A percentile compares a stretch with the other conserved stretches of the same genome.
Evolutionary conservation across 192 early-diverging fungal species (phyloP).

Genomic region (Backusella mclennaniae): DNA sequence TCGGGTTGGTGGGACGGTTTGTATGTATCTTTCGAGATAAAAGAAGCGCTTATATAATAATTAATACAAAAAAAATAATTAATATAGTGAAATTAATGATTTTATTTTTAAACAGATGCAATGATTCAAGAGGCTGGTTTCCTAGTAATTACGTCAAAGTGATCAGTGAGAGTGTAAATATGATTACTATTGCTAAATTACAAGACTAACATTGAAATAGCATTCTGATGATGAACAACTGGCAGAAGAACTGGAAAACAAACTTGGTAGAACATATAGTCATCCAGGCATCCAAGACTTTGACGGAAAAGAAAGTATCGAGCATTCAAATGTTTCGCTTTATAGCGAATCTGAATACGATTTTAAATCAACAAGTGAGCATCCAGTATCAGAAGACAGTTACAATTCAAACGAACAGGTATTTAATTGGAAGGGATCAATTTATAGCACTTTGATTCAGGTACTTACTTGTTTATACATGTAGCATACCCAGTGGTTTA

Average conservation of each 20-base stretch:
- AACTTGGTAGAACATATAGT: background rate
- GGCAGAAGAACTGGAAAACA: background rate
- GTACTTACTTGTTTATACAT: background rate
- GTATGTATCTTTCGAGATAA: slow-evolving; percentile 31
- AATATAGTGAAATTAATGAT: background rate
- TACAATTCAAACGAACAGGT: slow-evolving; percentile 5
- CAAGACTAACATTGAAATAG: background rate
- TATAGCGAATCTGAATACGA: slow-evolving; percentile 2
- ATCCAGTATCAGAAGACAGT: slow-evolving; percentile 1
- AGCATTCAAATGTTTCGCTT: background rate
- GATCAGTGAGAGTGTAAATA: slow-evolving; percentile 19
- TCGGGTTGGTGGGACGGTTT: slow-evolving; percentile 98
- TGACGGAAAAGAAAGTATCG: slow-evolving; percentile 24
- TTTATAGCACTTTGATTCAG: background rate
- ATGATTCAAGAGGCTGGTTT: slow-evolving; percentile 82
- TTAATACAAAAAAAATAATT: background rate
- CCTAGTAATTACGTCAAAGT: slow-evolving; percentile 81
- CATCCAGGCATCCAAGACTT: background rate
- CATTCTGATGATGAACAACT: background rate
- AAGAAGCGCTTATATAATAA: background rate
- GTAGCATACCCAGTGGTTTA: slow-evolving; percentile 6
- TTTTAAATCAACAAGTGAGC: background rate
- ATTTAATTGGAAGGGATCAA: background rate
- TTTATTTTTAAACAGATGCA: slow-evolving; percentile 36
- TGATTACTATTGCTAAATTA: background rate